phyloP scores from a whole-genome alignment of 768 basidiomycete genomes.

The Coprinopsis sp. region DNA sequence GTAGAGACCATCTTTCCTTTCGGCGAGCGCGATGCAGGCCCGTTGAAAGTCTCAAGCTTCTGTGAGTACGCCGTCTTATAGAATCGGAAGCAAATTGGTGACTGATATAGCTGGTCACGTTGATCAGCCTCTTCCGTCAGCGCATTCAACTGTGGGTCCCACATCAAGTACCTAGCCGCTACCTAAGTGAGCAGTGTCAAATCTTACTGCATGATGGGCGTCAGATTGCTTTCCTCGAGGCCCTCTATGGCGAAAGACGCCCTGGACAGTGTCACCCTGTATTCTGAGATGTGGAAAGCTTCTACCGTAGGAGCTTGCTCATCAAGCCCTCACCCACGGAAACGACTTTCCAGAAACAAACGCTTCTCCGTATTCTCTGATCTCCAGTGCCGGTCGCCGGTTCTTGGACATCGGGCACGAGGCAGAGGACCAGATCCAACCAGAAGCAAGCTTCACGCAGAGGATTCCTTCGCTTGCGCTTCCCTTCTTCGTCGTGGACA shows the following conservation, averaged over 20 bases:
- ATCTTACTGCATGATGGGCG: not conserved
- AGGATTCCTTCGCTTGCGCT: no score
- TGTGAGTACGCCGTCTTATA: constrained; percentile 1
- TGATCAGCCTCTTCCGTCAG: not conserved
- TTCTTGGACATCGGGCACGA: not conserved
- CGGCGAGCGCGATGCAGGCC: constrained; percentile 3
- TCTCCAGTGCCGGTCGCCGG: not conserved
- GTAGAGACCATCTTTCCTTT: not conserved
- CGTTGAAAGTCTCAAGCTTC: not conserved
- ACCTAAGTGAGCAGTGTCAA: not conserved
- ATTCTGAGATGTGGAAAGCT: not conserved
- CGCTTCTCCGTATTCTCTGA: not conserved
- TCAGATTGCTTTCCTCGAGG: not conserved
- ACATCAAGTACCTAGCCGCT: not conserved
- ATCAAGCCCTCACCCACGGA: not conserved
- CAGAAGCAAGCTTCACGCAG: not conserved
- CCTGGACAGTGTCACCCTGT: not conserved
- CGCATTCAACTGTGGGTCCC: not conserved
- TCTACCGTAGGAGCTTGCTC: not conserved
- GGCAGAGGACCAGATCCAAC: not conserved
- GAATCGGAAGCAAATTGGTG: not conserved
- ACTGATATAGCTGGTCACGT: not conserved
- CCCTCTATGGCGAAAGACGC: constrained; percentile 1
- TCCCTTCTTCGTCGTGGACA: no score
- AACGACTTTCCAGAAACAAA: not conserved